Evolutionary conservation across 179 eudicot species (phyloP).

Genomic region (Spinacia oleracea): DNA sequence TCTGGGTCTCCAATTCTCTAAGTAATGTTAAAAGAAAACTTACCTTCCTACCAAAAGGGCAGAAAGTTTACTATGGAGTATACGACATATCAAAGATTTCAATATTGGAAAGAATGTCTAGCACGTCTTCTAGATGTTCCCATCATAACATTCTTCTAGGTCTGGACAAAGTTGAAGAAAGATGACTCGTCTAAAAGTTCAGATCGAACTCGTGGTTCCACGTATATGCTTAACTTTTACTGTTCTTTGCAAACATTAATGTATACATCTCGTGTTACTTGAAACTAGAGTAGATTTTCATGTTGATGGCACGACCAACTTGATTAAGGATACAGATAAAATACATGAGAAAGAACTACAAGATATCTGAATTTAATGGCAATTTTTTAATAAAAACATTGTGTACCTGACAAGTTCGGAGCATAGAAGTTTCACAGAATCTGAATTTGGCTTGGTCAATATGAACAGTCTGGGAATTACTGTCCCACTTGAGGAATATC

Average conservation of each 20-base stretch:
- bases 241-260: no score
- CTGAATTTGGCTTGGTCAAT: conserved; percentile 86
- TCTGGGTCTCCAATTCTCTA: no score
- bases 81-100: no score
- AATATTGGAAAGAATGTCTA: no score
- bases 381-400: background rate
- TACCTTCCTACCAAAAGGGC: no score
- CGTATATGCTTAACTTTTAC: no score
- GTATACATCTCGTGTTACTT: no score
- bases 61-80: no score
- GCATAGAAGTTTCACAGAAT: conserved; percentile 67
- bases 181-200: conserved; percentile 78
- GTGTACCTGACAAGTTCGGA: conserved; percentile 77
- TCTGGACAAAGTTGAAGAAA: conserved; percentile 70
- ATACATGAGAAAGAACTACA: no score
- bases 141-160: conserved; percentile 73
- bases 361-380: no score
- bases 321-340: background rate
- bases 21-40: no score
- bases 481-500: conserved; percentile 95
- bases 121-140: background rate
- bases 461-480: conserved; percentile 76
- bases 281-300: background rate
- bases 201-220: no score
- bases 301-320: background rate